Evolutionary conservation across 768 basidiomycete species (phyloP), one percentile per base, ranked within the genome.

Genomic region (Collybia mongolica): DNA sequence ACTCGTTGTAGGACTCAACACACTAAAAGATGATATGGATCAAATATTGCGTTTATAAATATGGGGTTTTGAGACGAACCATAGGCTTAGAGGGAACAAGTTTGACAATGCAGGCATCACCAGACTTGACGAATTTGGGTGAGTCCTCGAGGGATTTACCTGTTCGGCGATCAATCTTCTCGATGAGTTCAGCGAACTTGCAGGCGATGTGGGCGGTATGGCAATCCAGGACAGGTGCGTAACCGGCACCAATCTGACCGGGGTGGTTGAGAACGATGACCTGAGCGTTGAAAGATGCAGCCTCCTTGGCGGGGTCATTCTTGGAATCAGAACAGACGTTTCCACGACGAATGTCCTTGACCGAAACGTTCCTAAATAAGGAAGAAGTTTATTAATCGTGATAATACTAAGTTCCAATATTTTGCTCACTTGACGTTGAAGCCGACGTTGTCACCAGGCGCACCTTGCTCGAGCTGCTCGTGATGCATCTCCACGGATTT

Each of bases 401-500:
- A 35, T 19, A 18, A n/a, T 22, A 12, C 3, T n/a, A 19, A 7
- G 46, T 3, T 48, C 18, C 37, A 48, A 19, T 20, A 49, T 48
- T 51, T 15, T 6, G 67, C 84, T 20, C 60, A 88, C 88, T 95
- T 96, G 80, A 95, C 89, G 86, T 97, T 97, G 86, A 97, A 98
- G 60, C 93, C 93, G 69, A 99, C 96, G 75, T 99, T 99, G 84
- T 99, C 97, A 81, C 97, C 97, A 54, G 97, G 97, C 56, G 78
- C 59, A 77, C 96, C 97, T 74, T 91, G 80, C 70, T 80, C 86
- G 72, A 99, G 94, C 75, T 95, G 93, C 72, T 95, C 93, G 85
- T 95, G 94, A 70, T 96, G 94, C 96, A 98, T 98, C 79, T 98
- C 95, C 72, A 97, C 94, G 64, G 97, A 98, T 88, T 98, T 98